Conservation (phyloP, 305 asterid genomes). For the Fraxinus dipetala region DNA sequence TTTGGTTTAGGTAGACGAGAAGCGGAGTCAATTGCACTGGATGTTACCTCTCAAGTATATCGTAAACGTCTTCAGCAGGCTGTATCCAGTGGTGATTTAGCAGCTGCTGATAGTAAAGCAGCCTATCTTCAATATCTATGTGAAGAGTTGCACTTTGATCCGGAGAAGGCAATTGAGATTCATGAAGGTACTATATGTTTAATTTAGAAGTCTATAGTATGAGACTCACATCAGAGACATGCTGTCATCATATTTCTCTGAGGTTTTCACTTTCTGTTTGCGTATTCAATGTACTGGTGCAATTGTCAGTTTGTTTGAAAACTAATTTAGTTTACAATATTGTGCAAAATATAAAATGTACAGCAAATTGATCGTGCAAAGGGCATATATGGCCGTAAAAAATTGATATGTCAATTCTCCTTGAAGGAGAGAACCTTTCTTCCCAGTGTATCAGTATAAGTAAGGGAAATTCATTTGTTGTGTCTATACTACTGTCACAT, state of each 20-base stretch:
- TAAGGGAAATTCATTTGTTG: slow-evolving; percentile 7
- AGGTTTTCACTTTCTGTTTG: background rate
- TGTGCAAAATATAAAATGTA: background rate
- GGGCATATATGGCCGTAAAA: background rate
- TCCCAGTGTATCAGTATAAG: background rate
- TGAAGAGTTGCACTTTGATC: slow-evolving; percentile 88
- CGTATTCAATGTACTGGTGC: background rate
- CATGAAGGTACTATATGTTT: slow-evolving; percentile 64
- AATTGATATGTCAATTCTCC: background rate
- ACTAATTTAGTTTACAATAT: background rate
- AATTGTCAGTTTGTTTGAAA: background rate
- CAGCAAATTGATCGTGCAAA: background rate
- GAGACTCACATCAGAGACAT: background rate
- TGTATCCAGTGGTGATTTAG: slow-evolving; percentile 79
- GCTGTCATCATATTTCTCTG: background rate
- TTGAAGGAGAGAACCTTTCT: background rate
- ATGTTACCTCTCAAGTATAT: slow-evolving; percentile 73
- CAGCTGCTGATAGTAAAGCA: slow-evolving; percentile 83
- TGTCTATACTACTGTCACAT: background rate
- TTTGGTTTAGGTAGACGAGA: slow-evolving; percentile 88
- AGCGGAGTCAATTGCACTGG: slow-evolving; percentile 76
- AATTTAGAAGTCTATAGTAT: background rate
- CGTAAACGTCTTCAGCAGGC: slow-evolving; percentile 88
- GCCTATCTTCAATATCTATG: slow-evolving; percentile 86
- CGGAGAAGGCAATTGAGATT: slow-evolving; percentile 81